Conservation (phyloP, 805 yeast genomes). For the Wickerhamiella domercqiae region DNA sequence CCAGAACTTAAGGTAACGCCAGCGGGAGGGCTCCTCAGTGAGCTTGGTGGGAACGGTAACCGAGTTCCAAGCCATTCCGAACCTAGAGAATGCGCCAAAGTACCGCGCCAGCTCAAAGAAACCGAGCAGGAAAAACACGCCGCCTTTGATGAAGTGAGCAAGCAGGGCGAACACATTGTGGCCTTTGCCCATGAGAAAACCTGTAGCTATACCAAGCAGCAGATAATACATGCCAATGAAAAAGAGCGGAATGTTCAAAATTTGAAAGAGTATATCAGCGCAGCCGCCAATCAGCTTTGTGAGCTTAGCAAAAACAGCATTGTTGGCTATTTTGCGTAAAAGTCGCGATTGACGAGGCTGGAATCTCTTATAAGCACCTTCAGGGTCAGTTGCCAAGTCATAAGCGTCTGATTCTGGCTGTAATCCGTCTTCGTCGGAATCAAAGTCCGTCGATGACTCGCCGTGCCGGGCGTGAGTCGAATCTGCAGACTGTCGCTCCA, state of each 20-base stretch:
- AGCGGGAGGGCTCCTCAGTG: slow-evolving; percentile 7
- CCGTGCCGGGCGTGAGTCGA: background rate
- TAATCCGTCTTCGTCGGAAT: slow-evolving; percentile 2
- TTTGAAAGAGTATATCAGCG: slow-evolving; percentile 30
- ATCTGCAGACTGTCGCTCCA: background rate
- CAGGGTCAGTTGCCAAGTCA: background rate
- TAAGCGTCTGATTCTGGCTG: background rate
- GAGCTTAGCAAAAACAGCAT: slow-evolving; percentile 13
- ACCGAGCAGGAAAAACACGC: slow-evolving; percentile 68
- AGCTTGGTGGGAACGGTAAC: slow-evolving; percentile 2
- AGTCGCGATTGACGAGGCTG: slow-evolving; percentile 7
- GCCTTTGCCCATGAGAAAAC: slow-evolving; percentile 55
- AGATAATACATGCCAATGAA: slow-evolving; percentile 43
- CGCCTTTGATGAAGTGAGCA: slow-evolving; percentile 95
- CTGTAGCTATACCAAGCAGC: slow-evolving; percentile 45
- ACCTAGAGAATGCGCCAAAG: slow-evolving; percentile 58
- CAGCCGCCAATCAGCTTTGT: slow-evolving; percentile 19
- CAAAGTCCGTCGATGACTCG: slow-evolving; percentile 5
- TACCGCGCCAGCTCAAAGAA: slow-evolving; percentile 69
- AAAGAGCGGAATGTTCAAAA: slow-evolving; percentile 51
- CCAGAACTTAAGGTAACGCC: slow-evolving; percentile 13
- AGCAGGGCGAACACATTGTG: slow-evolving; percentile 56
- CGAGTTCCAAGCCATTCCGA: slow-evolving; percentile 87
- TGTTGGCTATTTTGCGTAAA: slow-evolving; percentile 10
- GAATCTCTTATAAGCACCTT: background rate